phyloP scores from a whole-genome alignment of 2,329 filamentous ascomycete genomes.

The Trichoderma polysporum region DNA sequence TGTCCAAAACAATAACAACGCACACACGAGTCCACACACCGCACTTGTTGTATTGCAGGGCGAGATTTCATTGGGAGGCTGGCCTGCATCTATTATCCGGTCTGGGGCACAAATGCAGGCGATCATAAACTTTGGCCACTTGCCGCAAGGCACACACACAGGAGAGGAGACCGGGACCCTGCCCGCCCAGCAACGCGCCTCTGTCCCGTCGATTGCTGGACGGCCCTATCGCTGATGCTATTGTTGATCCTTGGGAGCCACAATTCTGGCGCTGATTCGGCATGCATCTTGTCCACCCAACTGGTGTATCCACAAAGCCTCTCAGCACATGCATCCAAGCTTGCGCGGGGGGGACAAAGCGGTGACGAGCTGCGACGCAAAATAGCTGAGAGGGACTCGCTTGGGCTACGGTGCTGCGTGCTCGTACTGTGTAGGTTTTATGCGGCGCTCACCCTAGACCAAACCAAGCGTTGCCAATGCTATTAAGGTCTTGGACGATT shows the following conservation, averaged over 20 bases:
- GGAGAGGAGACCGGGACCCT: slow-evolving; percentile 10
- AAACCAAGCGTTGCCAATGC: not conserved
- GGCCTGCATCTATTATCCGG: slow-evolving; percentile 16
- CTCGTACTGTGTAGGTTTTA: slow-evolving; percentile 1
- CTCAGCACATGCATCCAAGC: slow-evolving; percentile 15
- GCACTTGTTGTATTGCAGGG: slow-evolving; percentile 13
- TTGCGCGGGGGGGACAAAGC: slow-evolving; percentile 10
- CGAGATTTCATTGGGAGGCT: slow-evolving; percentile 14
- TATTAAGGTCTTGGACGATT: not conserved
- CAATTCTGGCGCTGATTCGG: slow-evolving; percentile 15
- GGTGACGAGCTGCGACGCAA: slow-evolving; percentile 7
- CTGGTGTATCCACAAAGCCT: slow-evolving; percentile 12
- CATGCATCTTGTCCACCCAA: slow-evolving; percentile 5
- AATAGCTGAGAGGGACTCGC: not conserved
- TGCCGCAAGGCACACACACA: slow-evolving; percentile 22
- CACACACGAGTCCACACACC: slow-evolving; percentile 17
- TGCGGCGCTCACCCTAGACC: slow-evolving; percentile 6
- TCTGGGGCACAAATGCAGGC: slow-evolving; percentile 21
- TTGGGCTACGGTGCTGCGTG: not conserved
- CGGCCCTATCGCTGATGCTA: not conserved
- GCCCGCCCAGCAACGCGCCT: not conserved
- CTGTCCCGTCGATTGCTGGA: slow-evolving; percentile 1
- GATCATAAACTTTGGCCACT: slow-evolving; percentile 21
- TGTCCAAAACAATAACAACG: slow-evolving; percentile 21
- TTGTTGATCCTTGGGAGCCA: not conserved